Percentiles rank a stretch among this genome's conserved stretches.
Conservation (phyloP, 441 rosid species). For the Raphanus hybrid region DNA sequence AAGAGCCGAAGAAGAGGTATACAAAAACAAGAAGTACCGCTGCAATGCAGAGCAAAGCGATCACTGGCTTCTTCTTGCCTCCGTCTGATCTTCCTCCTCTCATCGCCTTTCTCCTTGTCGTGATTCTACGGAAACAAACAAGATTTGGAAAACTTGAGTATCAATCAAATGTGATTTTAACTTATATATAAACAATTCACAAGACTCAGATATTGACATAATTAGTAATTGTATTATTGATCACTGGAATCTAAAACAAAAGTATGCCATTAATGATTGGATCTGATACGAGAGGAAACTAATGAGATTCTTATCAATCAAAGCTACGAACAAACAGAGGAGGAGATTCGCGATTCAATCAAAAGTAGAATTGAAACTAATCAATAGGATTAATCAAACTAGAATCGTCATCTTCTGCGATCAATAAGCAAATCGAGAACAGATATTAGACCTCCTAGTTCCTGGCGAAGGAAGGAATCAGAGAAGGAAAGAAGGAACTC, state of each 20-base stretch:
- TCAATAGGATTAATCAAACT: not conserved
- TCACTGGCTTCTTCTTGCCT: conserved; percentile 60
- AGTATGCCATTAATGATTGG: not conserved
- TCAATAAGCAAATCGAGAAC: not conserved
- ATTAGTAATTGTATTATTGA: not conserved
- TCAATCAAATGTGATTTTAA: not conserved
- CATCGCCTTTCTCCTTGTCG: conserved; percentile 2
- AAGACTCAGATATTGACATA: not conserved
- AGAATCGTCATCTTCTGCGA: not conserved
- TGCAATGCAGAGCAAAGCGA: conserved; percentile 50
- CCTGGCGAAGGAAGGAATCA: not conserved
- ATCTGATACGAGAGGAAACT: not conserved
- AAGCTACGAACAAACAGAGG: not conserved
- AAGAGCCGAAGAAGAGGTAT: conserved; percentile 66
- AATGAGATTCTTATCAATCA: not conserved
- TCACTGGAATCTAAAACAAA: not conserved
- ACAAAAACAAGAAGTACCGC: conserved; percentile 55
- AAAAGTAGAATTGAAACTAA: not conserved
- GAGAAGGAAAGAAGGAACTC: not conserved
- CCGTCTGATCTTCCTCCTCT: conserved; percentile 69
- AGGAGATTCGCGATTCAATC: not conserved
- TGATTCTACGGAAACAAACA: not conserved
- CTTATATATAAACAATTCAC: not conserved
- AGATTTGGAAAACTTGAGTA: not conserved
- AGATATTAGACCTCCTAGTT: not conserved